These are phyloP conservation scores for Polytrichum commune DNA, from an alignment of 225 moss, liverwort and hornwort species.

Conservation along the genomic window DNA sequence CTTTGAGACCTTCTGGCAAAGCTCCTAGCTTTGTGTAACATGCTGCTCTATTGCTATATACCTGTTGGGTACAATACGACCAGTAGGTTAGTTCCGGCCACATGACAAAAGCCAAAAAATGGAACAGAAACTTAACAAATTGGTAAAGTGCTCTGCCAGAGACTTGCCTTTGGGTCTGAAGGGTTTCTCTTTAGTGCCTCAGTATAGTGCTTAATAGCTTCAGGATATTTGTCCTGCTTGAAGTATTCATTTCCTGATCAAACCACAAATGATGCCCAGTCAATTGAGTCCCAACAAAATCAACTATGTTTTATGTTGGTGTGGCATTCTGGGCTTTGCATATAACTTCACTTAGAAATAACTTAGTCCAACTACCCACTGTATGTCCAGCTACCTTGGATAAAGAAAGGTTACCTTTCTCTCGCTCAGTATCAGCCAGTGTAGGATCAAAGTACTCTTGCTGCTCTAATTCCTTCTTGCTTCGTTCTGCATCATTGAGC, in stretches of 20 bases:
- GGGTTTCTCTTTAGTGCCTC: conserved; percentile 95
- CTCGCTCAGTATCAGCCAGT: conserved; percentile 73
- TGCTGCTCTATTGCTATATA: conserved; percentile 94
- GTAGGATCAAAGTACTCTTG: conserved; percentile 82
- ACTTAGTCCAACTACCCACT: neutral
- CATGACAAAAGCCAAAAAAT: no score
- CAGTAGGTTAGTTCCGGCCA: conserved; percentile 1
- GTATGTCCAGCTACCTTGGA: neutral
- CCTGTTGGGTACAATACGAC: conserved; percentile 37
- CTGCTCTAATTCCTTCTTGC: conserved; percentile 89
- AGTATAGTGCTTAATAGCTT: conserved; percentile 77
- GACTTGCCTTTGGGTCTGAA: conserved; percentile 68
- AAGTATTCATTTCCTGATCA: conserved; percentile 83
- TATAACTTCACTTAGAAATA: no score
- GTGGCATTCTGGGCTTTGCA: no score
- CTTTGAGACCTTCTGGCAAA: conserved; percentile 90
- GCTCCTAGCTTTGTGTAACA: conserved; percentile 98
- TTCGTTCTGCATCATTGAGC: conserved; percentile 85
- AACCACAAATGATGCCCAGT: neutral
- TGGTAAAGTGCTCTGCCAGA: no score
- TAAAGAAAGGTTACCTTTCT: conserved; percentile 52
- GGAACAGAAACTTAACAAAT: no score
- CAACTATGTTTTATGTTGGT: no score
- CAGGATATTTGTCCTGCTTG: conserved; percentile 88
- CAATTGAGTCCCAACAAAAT: no score